phyloP scores from a whole-genome alignment of 2,329 filamentous ascomycete genomes.

The Fonsecaea nubica region DNA sequence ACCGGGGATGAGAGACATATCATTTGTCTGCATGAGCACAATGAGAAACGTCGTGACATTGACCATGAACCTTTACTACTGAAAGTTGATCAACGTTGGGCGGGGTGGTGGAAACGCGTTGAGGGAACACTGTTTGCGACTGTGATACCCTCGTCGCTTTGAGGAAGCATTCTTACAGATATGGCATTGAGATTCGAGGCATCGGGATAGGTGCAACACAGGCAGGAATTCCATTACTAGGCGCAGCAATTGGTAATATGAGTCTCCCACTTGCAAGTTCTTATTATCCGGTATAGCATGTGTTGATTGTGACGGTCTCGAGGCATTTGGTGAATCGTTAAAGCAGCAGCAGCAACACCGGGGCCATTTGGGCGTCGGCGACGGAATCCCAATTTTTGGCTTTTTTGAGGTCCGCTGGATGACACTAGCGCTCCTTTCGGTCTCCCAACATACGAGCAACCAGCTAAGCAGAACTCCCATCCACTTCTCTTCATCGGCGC shows the following conservation, averaged over 20 bases:
- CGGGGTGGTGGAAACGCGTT: background rate
- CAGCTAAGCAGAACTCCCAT: conserved; percentile 23
- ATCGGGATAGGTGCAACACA: conserved; percentile 10
- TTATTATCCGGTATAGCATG: background rate
- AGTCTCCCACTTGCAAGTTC: background rate
- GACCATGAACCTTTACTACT: background rate
- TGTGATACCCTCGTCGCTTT: conserved; percentile 23
- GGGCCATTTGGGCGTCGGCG: background rate
- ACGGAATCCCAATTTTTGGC: conserved; percentile 4
- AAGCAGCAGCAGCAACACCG: conserved; percentile 4
- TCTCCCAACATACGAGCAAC: conserved; percentile 28
- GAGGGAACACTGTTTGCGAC: conserved; percentile 7
- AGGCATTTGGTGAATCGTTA: background rate
- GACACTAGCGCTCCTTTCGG: conserved; percentile 30
- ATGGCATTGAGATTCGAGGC: background rate
- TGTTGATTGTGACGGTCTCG: background rate
- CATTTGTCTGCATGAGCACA: background rate
- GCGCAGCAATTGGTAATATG: conserved; percentile 15
- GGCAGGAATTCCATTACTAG: conserved; percentile 1
- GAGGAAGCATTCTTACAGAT: conserved; percentile 8
- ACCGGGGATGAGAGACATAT: background rate
- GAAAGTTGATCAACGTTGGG: background rate
- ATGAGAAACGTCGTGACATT: background rate
- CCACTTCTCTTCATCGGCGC: conserved; percentile 13
- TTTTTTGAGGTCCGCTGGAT: conserved; percentile 19